Conservation (phyloP, 73 alveolate genomes). For the Paramecium caudatum region DNA sequence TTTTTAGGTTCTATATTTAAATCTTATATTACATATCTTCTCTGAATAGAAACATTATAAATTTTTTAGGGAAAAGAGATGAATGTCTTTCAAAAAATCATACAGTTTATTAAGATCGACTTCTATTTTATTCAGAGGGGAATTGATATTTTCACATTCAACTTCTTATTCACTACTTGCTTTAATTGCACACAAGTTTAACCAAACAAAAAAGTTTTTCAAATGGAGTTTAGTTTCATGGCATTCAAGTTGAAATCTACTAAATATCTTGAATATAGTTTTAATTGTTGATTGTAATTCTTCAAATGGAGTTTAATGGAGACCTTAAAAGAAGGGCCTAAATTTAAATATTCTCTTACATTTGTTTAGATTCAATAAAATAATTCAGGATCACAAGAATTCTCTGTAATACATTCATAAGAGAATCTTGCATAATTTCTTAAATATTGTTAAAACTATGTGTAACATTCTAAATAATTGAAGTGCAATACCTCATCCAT, state of each 20-base stretch:
- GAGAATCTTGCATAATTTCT: conserved; percentile 47
- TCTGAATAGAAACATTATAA: conserved; percentile 20
- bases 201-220: conserved; percentile 63
- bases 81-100: conserved; percentile 20
- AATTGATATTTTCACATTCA: conserved; percentile 54
- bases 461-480: not conserved
- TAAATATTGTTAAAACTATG: conserved; percentile 9
- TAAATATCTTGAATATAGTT: not conserved
- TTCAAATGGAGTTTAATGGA: conserved; percentile 9
- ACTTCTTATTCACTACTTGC: conserved; percentile 28
- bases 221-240: conserved; percentile 45
- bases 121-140: conserved; percentile 54
- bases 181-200: conserved; percentile 52
- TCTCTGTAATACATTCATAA: conserved; percentile 32
- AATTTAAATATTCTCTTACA: not conserved
- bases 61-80: conserved; percentile 34
- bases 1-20: conserved; percentile 18
- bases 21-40: not conserved
- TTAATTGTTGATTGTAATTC: conserved; percentile 2
- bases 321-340: not conserved
- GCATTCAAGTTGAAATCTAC: conserved; percentile 43
- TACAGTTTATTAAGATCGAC: conserved; percentile 12
- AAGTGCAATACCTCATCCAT: conserved; percentile 54
- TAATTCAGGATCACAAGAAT: not conserved
- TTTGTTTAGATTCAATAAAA: conserved; percentile 1